These are phyloP conservation scores for Wallacemonas sp. DNA, from an alignment of 208 protist species.

Conservation along the genomic window DNA sequence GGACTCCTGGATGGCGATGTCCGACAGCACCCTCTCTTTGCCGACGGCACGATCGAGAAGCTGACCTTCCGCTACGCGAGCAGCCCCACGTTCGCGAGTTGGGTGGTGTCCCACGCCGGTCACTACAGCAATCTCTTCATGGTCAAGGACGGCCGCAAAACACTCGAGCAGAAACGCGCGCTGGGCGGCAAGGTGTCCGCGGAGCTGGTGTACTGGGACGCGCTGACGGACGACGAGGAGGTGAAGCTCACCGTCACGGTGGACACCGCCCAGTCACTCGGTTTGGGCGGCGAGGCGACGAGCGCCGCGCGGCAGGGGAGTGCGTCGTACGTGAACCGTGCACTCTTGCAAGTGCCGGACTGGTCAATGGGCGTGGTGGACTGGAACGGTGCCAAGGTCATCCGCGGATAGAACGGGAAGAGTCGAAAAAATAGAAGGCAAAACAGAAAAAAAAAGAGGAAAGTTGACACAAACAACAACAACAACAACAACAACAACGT, in stretches of 20 bases:
- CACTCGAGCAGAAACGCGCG: conserved; percentile 54
- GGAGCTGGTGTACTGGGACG: conserved; percentile 78
- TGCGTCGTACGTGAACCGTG: conserved; percentile 47
- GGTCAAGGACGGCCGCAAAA: conserved; percentile 57
- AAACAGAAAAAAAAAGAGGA: not conserved
- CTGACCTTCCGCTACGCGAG: conserved; percentile 37
- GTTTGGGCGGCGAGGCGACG: conserved; percentile 18
- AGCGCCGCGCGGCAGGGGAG: conserved; percentile 3
- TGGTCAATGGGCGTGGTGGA: conserved; percentile 56
- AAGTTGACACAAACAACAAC: not conserved
- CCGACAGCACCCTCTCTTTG: not conserved
- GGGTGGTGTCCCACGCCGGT: conserved; percentile 65
- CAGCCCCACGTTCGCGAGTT: conserved; percentile 60
- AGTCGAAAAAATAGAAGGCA: conserved; percentile 8
- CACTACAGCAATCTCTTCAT: conserved; percentile 78
- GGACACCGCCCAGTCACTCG: not conserved
- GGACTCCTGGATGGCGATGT: conserved; percentile 39
- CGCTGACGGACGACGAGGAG: conserved; percentile 53
- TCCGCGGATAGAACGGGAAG: too few relatives aligned
- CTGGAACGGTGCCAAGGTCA: conserved; percentile 58
- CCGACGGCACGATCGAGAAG: not conserved
- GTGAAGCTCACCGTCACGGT: conserved; percentile 51
- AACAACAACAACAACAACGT: conserved; percentile 11
- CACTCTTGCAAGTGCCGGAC: conserved; percentile 52
- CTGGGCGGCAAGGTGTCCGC: conserved; percentile 42